Conservation (phyloP, 805 yeast species). For the Monosporozyma solicola region DNA sequence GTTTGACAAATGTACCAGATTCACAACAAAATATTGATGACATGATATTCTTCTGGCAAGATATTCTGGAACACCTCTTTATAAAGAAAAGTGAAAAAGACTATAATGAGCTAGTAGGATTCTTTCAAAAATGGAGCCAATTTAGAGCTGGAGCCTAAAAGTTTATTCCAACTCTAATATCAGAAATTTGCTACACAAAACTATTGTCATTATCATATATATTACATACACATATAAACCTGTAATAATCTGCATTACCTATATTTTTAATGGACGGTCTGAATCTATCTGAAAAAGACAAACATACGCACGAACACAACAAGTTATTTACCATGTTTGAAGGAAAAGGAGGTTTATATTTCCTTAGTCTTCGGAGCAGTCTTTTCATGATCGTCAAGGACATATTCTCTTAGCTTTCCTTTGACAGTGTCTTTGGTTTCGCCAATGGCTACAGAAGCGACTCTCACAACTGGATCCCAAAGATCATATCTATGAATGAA, state of each 20-base stretch:
- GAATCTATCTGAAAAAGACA: not conserved
- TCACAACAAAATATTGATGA: constrained; percentile 24
- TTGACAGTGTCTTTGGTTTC: constrained; percentile 49
- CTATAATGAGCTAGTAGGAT: constrained; percentile 24
- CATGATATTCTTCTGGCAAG: constrained; percentile 47
- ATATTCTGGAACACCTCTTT: constrained; percentile 38
- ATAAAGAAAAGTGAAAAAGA: constrained; percentile 28
- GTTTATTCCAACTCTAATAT: not conserved
- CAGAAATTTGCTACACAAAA: not conserved
- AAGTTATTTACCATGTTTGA: not conserved
- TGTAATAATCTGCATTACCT: not conserved
- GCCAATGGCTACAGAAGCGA: constrained; percentile 48
- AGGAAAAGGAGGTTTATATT: not conserved
- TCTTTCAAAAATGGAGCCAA: constrained; percentile 31
- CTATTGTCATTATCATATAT: not conserved
- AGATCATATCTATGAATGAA: constrained; percentile 62
- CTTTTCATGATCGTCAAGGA: constrained; percentile 40
- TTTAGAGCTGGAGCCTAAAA: not conserved
- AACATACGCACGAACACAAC: no score
- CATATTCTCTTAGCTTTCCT: constrained; percentile 47
- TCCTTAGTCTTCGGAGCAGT: not conserved
- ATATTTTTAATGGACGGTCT: not conserved
- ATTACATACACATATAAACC: not conserved
- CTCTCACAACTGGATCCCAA: constrained; percentile 63
- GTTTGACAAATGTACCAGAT: constrained; percentile 25